Percentiles rank a stretch among this genome's conserved stretches.
These are phyloP conservation scores for Cystobasidium ongulense DNA, from an alignment of 768 basidiomycete genomes.

Conservation along the genomic window DNA sequence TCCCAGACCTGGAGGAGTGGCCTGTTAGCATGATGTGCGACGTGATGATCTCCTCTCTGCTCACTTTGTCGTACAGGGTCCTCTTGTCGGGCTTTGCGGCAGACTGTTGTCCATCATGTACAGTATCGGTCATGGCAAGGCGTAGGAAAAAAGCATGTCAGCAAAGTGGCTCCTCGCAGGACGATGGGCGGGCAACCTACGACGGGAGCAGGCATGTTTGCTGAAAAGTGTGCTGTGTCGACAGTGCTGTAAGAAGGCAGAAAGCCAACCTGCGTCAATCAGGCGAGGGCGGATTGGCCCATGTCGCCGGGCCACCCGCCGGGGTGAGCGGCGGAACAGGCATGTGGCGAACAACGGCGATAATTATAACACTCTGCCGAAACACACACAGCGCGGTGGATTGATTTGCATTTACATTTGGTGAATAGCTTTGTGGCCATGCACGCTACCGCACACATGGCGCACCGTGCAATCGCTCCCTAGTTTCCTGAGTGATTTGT, in stretches of 20 bases:
- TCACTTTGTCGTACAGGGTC: slow-evolving; percentile 81
- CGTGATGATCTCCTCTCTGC: no score
- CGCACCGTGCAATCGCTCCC: no score
- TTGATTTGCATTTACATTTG: no score
- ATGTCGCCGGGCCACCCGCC: not conserved
- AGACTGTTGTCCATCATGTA: not conserved
- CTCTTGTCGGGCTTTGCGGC: slow-evolving; percentile 45
- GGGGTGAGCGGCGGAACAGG: not conserved
- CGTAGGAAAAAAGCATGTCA: not conserved
- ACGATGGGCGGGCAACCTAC: not conserved
- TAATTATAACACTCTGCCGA: no score
- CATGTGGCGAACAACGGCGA: not conserved
- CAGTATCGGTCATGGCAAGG: not conserved
- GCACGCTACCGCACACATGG: no score
- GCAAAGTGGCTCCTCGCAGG: not conserved
- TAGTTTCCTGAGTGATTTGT: no score
- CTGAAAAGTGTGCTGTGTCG: not conserved
- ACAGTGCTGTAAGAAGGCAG: not conserved
- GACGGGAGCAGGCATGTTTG: slow-evolving; percentile 9
- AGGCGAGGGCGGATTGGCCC: not conserved
- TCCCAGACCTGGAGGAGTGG: slow-evolving; percentile 61
- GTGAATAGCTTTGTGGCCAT: no score
- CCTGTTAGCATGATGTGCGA: not conserved
- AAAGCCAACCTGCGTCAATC: not conserved
- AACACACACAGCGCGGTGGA: no score